A percentile compares a stretch with the other conserved stretches of the same genome.
These are phyloP conservation scores for Irpex lacteus DNA, from an alignment of 1,284 basidiomycete genomes.

Conservation along the genomic window DNA sequence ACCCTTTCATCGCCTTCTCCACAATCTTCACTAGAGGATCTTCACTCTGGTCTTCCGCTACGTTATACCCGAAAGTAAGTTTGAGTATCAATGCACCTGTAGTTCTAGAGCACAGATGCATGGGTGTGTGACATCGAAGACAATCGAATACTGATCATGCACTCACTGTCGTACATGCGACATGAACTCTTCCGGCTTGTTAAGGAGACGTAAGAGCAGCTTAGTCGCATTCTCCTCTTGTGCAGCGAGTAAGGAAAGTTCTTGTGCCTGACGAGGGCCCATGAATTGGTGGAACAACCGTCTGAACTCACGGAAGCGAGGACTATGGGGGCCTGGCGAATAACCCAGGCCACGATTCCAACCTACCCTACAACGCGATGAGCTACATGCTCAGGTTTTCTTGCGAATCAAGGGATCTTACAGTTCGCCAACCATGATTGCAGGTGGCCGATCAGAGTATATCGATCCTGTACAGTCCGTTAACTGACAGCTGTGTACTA, in stretches of 20 bases:
- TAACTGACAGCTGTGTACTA: conserved; percentile 13
- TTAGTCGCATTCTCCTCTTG: conserved; percentile 30
- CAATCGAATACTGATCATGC: not conserved
- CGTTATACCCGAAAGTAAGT: conserved; percentile 39
- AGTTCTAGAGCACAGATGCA: conserved; percentile 22
- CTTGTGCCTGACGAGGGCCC: conserved; percentile 32
- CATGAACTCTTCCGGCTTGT: conserved; percentile 28
- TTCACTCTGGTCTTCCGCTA: conserved; percentile 18
- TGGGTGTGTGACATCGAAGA: not conserved
- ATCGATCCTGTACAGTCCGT: conserved; percentile 25
- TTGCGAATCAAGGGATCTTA: conserved; percentile 20
- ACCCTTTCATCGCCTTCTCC: conserved; percentile 40
- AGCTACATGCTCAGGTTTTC: not conserved
- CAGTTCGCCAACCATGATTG: conserved; percentile 43
- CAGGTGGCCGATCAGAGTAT: conserved; percentile 39
- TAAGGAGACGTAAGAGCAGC: conserved; percentile 32
- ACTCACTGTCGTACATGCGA: conserved; percentile 9
- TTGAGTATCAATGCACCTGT: conserved; percentile 36
- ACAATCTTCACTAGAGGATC: conserved; percentile 39
- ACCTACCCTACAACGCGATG: conserved; percentile 31
- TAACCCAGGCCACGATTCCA: conserved; percentile 43
- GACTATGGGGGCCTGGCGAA: conserved; percentile 31
- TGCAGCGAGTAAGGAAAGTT: conserved; percentile 21
- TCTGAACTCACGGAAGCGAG: conserved; percentile 39
- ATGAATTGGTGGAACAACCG: conserved; percentile 38